Evolutionary conservation across 805 yeast genomes (phyloP).

Genomic region (Ogataea paraovalis): DNA sequence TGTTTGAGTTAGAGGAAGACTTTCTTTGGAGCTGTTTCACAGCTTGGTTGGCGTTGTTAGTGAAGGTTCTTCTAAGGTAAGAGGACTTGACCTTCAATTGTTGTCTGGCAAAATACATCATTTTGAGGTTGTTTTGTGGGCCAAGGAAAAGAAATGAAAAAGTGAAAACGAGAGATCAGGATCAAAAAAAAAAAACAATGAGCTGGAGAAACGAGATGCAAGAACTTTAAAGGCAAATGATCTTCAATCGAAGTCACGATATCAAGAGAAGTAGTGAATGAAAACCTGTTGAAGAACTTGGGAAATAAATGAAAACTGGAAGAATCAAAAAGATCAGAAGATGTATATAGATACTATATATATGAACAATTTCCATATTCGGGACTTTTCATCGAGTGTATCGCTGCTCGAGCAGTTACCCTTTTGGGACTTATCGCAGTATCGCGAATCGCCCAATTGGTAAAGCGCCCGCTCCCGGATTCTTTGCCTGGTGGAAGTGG

Average conservation of each 20-base stretch:
- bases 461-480: background rate
- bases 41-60: background rate
- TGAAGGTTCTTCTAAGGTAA: slow-evolving; percentile 1
- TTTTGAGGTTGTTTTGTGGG: background rate
- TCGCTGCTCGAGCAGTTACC: background rate
- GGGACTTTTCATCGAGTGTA: background rate
- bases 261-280: too few relatives aligned
- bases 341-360: too few relatives aligned
- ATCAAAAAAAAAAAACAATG: background rate
- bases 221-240: too few relatives aligned
- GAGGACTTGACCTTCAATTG: background rate
- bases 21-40: background rate
- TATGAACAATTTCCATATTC: too few relatives aligned
- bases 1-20: background rate
- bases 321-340: too few relatives aligned
- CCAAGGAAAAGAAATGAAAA: background rate
- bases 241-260: too few relatives aligned
- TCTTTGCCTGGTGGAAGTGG: too few relatives aligned
- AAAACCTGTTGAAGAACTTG: too few relatives aligned
- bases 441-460: background rate
- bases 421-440: background rate
- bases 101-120: background rate
- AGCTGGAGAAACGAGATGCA: too few relatives aligned
- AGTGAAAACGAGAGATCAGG: background rate
- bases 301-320: too few relatives aligned